A percentile compares a stretch with the other conserved stretches of the same genome.
These are phyloP conservation scores for Sugiyamaella marilandica DNA, from an alignment of 805 yeast genomes.

Conservation along the genomic window DNA sequence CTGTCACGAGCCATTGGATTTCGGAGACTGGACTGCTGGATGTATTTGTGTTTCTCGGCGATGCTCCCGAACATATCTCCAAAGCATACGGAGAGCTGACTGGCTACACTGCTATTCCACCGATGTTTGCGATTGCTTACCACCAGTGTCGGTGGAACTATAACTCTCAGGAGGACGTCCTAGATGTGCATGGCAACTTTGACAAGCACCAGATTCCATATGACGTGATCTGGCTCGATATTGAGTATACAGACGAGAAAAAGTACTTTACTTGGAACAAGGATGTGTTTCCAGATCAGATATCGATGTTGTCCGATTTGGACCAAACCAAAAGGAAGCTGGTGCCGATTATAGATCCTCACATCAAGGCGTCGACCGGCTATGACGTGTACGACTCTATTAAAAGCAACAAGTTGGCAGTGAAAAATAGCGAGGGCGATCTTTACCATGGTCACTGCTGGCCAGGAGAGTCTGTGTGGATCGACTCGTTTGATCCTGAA, in stretches of 20 bases:
- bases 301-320: conserved; percentile 57
- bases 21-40: conserved; percentile 87
- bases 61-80: conserved; percentile 51
- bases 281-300: conserved; percentile 69
- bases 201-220: conserved; percentile 74
- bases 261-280: conserved; percentile 90
- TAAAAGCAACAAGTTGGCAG: conserved; percentile 39
- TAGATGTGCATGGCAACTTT: conserved; percentile 63
- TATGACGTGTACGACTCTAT: conserved; percentile 61
- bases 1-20: conserved; percentile 69
- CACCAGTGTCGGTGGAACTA: conserved; percentile 99
- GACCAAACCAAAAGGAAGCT: conserved; percentile 73
- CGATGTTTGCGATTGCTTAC: conserved; percentile 74
- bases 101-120: conserved; percentile 72
- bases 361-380: conserved; percentile 54
- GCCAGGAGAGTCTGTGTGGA: conserved; percentile 97
- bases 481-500: conserved; percentile 71
- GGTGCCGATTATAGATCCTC: conserved; percentile 88
- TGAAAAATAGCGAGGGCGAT: conserved; percentile 44
- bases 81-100: conserved; percentile 61
- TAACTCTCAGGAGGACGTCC: conserved; percentile 78
- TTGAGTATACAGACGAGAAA: conserved; percentile 82
- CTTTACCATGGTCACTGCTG: conserved; percentile 85
- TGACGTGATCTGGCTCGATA: conserved; percentile 91
- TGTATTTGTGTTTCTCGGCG: conserved; percentile 60